These are phyloP conservation scores for Trypanosoma theileri DNA, from an alignment of 208 protist genomes.

Conservation along the genomic window DNA sequence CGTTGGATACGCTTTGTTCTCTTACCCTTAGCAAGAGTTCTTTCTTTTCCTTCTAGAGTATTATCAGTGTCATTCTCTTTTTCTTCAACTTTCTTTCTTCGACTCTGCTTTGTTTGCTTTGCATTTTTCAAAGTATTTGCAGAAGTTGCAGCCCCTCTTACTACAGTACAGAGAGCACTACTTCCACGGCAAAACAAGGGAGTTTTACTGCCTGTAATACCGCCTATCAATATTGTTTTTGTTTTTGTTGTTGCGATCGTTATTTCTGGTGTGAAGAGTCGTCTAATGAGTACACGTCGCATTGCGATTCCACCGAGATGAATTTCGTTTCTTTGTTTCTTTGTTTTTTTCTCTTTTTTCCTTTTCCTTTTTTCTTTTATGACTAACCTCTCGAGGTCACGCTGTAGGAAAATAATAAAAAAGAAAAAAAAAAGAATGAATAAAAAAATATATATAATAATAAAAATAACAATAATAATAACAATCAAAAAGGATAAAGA, in stretches of 20 bases:
- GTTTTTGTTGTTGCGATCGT: not conserved
- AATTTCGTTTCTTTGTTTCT: not conserved
- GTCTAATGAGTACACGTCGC: not conserved
- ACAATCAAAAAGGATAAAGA: no score
- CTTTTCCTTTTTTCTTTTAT: not conserved
- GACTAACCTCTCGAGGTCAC: not conserved
- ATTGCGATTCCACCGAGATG: not conserved
- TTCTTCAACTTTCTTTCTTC: not conserved
- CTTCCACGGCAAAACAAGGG: no score
- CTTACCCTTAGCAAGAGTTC: not conserved
- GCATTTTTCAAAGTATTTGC: not conserved
- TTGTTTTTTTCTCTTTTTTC: no score
- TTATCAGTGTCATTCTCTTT: not conserved
- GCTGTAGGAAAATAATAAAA: constrained; percentile 4
- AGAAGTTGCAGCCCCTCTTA: not conserved
- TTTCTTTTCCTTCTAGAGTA: constrained; percentile 10
- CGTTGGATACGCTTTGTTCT: not conserved
- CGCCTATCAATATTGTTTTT: not conserved
- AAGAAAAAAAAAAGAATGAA: constrained; percentile 19
- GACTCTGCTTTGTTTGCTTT: not conserved
- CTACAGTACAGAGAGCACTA: not conserved
- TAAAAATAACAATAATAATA: no score
- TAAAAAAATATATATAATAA: not conserved
- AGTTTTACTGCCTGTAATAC: not conserved
- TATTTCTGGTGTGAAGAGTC: not conserved